These are phyloP conservation scores for Tanacetum coccineum DNA, from an alignment of 129 eudicot species.

Conservation along the genomic window DNA sequence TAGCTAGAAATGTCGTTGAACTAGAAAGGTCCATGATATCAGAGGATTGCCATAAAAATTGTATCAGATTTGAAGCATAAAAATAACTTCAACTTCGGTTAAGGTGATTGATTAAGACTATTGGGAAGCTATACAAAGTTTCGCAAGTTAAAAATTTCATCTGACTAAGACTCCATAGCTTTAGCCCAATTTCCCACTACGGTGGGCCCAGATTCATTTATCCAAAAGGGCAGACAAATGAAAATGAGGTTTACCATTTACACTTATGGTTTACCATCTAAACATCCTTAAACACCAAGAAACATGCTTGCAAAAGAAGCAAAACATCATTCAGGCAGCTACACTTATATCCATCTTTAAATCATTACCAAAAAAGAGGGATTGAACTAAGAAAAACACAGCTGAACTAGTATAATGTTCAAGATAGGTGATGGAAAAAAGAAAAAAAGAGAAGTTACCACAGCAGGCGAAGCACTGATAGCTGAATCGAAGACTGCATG, in stretches of 20 bases:
- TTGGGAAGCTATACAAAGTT: too few relatives aligned
- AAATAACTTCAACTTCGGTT: too few relatives aligned
- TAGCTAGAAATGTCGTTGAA: background rate
- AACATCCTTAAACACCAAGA: too few relatives aligned
- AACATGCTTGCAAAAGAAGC: too few relatives aligned
- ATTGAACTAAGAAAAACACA: background rate
- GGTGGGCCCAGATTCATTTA: conserved; percentile 1
- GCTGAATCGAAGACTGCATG: conserved; percentile 78
- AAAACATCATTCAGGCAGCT: too few relatives aligned
- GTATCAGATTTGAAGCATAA: too few relatives aligned
- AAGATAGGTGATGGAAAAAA: background rate
- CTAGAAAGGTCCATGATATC: background rate
- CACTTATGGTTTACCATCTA: too few relatives aligned
- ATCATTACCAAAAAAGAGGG: background rate
- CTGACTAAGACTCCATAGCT: conserved; percentile 1
- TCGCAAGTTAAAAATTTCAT: background rate
- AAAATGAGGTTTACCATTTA: too few relatives aligned
- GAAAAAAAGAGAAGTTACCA: conserved; percentile 65
- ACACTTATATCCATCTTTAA: too few relatives aligned
- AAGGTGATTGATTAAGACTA: too few relatives aligned
- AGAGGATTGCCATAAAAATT: background rate
- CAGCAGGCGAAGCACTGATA: conserved; percentile 73
- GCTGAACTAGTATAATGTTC: background rate
- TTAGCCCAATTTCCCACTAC: conserved; percentile 7
- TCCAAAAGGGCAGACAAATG: too few relatives aligned